Base-by-base conservation (phyloP, 1,284 basidiomycete species). In the Marasmius oreades region DNA sequence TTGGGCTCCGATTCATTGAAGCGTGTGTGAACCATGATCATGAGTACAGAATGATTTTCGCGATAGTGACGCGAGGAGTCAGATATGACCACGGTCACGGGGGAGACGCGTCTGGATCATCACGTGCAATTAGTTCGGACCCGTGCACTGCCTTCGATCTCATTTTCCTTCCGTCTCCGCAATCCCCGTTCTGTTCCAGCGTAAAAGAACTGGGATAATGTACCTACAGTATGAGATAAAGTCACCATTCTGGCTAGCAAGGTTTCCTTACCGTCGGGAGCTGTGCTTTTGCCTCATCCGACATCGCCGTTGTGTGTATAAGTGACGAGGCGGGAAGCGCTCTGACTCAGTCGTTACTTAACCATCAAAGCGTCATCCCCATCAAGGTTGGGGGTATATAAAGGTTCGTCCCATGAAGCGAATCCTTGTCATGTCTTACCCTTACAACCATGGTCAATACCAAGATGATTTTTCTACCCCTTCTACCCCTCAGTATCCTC, bases 1-100 rank as follows among this genome's bases (percentile, higher is more conserved):
- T 87, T 90, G 0, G 77, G 43, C 65, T 88, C 84, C 33, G 73
- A 77, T 63, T 86, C 83, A 65, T 92, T 92, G 52, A 89, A 64
- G 39, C 89, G 80, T 22, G 80, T 67, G 64, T 90, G 85, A 12
- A 89, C 87, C 90, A 92, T 92, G 34, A 45, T 36, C 12, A 22
- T 26, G 20, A 36, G 18, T 24, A 18, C 31, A 51, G 39, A 42
- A 20, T 18, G 39, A 42, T 7, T 14, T 18, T 42, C 39, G 39
- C 39, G 39, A 42, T 16, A n/a, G n/a, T 37, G 39, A n/a, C 39
- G 39, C 39, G 39, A n/a, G 7, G 16, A 20, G 39, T 42, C 39
- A 42, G n/a, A 11, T 20, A 42, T 4, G 5, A 10, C 28, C 28
- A 31, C 28, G 28, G 28, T 31, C 28, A 31, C 28, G 28, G 5